Percentiles rank a stretch among this genome's conserved stretches.
Conservation (phyloP, 495 filamentous ascomycete genomes). For the Achaetomiella virescens region DNA sequence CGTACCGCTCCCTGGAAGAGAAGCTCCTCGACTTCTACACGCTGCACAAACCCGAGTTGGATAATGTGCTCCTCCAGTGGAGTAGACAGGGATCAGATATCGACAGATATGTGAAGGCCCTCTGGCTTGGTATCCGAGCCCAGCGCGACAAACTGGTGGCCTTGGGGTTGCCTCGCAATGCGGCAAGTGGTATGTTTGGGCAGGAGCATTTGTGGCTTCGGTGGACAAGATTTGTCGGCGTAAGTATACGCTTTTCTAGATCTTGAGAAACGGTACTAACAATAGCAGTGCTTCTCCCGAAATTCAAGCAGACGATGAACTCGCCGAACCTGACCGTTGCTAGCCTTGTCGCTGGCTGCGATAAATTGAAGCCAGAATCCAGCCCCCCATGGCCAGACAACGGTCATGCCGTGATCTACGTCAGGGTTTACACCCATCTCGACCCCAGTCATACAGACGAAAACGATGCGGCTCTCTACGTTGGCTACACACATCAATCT, state of each 20-base stretch:
- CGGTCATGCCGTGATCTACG: neutral
- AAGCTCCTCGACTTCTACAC: neutral
- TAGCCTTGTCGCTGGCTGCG: neutral
- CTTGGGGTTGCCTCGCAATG: neutral
- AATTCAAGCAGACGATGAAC: neutral
- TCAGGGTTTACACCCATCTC: neutral
- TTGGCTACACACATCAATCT: neutral
- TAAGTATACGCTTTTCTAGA: too few relatives aligned
- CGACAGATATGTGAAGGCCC: neutral
- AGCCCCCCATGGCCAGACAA: neutral
- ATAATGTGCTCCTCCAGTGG: neutral
- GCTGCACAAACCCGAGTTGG: neutral
- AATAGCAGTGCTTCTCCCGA: too few relatives aligned
- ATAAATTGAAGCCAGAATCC: neutral
- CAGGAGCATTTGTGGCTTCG: neutral
- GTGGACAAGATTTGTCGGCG: neutral
- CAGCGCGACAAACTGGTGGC: neutral
- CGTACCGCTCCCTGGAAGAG: neutral
- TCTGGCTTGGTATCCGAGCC: neutral
- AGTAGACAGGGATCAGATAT: neutral
- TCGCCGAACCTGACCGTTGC: neutral
- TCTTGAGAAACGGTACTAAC: too few relatives aligned
- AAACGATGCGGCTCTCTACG: neutral
- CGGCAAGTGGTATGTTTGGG: neutral
- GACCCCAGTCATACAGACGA: neutral